Base-by-base conservation (phyloP, 495 filamentous ascomycete species). In the Hypoxylon cercidicola region DNA sequence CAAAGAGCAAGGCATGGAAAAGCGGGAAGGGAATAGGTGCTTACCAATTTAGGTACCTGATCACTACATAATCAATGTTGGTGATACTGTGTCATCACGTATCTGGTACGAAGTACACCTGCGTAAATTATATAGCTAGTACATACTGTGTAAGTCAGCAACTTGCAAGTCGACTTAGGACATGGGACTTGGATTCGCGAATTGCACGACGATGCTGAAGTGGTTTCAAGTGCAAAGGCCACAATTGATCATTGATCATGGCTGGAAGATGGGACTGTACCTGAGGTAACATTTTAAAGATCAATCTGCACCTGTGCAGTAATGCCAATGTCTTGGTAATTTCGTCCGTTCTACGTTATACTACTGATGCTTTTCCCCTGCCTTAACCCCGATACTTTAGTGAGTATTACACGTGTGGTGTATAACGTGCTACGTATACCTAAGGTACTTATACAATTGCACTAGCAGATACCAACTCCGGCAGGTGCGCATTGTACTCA, bases 321-420 rank as follows among this genome's bases (percentile, higher is more conserved):
- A 63, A 35, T 57, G 54, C 64, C 59, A 68, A 63, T 63, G 64
- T 63, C 59, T 68, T 68, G 41, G 59, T 49, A 28, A 32, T 47
- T 47, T 20, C 21, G 1, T 15, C 45, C 13, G 25, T 32, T 30
- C 34, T 1, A 8, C 12, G 25, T 49, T 34, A 4, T 19, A 19
- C 46, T 10, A 8, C 1, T 1, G 13, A n/a, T 9, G 19, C 19
- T 67, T 48, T 13, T 16, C 55, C 63, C 63, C 51, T 66, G 57
- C 23, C 56, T 58, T 58, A 48, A 48, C 32, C 52, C 64, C 64
- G 57, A 67, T 52, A 53, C 53, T 15, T 43, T 50, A 50, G 39
- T 43, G 21, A 41, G 28, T 41, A 30, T 44, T 44, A 21, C 16
- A 43, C 44, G 55, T 46, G 49, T 32, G 20, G n/a, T 8, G 40